phyloP scores from a whole-genome alignment of 306 rosid genomes.

The Phaseolus lunatus region DNA sequence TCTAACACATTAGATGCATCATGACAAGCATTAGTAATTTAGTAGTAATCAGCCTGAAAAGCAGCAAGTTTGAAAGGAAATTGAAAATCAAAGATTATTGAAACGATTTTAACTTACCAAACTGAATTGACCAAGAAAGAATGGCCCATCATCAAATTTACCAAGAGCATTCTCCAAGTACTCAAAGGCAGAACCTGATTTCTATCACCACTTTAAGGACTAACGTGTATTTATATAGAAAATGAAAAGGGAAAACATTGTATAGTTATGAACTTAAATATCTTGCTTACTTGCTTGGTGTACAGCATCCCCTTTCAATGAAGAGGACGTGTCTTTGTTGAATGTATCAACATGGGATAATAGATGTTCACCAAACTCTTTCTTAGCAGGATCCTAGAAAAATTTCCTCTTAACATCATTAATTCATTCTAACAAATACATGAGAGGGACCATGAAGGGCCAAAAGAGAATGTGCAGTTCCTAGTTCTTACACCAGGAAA shows the following conservation, averaged over 20 bases:
- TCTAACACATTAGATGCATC: not conserved
- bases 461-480: not conserved
- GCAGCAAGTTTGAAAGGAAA: not conserved
- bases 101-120: conserved; percentile 57
- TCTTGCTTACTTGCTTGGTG: conserved; percentile 50
- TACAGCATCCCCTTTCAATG: conserved; percentile 57
- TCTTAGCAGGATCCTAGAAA: conserved; percentile 68
- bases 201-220: conserved; percentile 8
- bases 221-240: conserved; percentile 1
- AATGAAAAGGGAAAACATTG: not conserved
- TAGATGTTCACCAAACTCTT: conserved; percentile 67
- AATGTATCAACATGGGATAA: conserved; percentile 59
- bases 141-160: conserved; percentile 76
- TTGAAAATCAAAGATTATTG: not conserved
- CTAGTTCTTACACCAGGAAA: conserved; percentile 59
- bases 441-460: not conserved
- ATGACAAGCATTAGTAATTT: not conserved
- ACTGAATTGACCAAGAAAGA: conserved; percentile 76
- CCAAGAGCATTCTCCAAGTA: conserved; percentile 79
- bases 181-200: conserved; percentile 68
- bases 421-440: conserved; percentile 5
- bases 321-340: conserved; percentile 27
- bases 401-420: not conserved
- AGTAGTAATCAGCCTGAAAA: not conserved
- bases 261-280: conserved; percentile 31